These are phyloP conservation scores for Microsporum audouinii DNA, from an alignment of 2,329 filamentous ascomycete species.

Conservation along the genomic window DNA sequence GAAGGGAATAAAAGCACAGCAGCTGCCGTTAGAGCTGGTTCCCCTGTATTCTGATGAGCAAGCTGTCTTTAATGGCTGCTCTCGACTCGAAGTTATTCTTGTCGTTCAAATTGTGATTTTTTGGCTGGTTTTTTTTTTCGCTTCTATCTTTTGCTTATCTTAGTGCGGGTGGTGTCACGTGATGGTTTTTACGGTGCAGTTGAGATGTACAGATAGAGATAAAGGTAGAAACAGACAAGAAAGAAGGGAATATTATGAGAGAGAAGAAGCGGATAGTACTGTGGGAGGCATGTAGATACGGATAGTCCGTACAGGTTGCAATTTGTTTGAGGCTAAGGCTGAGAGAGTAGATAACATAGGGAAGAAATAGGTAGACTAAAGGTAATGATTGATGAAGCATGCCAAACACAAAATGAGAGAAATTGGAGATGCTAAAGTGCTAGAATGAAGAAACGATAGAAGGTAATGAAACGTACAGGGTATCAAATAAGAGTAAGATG, in stretches of 20 bases:
- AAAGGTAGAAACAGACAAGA: background rate
- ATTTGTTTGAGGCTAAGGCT: background rate
- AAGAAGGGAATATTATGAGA: too few relatives aligned
- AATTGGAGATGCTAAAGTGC: background rate
- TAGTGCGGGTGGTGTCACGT: constrained; percentile 25
- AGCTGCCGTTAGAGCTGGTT: background rate
- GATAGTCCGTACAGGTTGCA: background rate
- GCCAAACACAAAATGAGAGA: background rate
- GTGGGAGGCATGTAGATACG: background rate
- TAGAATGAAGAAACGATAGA: background rate
- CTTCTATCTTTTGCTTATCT: constrained; percentile 32
- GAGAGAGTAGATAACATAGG: background rate
- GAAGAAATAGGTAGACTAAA: background rate
- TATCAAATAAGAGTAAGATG: background rate
- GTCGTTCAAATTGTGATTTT: background rate
- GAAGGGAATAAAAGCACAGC: constrained; percentile 18
- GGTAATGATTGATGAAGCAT: background rate
- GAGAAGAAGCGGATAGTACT: background rate
- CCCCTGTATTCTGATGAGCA: background rate
- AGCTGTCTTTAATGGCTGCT: background rate
- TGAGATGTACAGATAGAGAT: background rate
- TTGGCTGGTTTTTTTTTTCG: constrained; percentile 8
- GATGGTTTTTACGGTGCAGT: background rate
- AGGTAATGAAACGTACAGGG: background rate
- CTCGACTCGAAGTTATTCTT: background rate